These are phyloP conservation scores for Porosira glacialis DNA, from an alignment of 352 stramenopile genomes.

Conservation along the genomic window DNA sequence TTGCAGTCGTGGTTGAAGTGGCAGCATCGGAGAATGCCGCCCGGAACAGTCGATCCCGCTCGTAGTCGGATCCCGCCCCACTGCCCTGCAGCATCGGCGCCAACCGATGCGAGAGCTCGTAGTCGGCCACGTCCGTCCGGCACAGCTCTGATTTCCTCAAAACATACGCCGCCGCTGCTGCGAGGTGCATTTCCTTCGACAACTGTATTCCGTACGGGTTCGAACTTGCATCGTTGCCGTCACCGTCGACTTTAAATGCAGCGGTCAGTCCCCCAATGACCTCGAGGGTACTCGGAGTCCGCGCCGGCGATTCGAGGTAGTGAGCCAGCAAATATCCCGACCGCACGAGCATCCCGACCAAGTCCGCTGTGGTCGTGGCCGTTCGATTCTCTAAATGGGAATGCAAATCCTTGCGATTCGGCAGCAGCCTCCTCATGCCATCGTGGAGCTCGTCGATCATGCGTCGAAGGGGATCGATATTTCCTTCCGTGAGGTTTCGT, in stretches of 20 bases:
- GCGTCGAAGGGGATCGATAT: slow-evolving; percentile 19
- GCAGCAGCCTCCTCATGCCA: slow-evolving; percentile 44
- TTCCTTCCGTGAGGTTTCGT: slow-evolving; percentile 21
- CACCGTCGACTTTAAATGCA: slow-evolving; percentile 3
- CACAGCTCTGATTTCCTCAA: slow-evolving; percentile 56
- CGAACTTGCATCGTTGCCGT: background rate
- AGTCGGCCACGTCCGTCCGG: slow-evolving; percentile 49
- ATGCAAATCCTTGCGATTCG: slow-evolving; percentile 56
- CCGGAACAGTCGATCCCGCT: slow-evolving; percentile 32
- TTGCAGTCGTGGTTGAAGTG: slow-evolving; percentile 11
- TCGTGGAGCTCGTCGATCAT: slow-evolving; percentile 45
- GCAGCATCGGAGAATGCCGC: slow-evolving; percentile 17
- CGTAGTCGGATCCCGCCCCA: slow-evolving; percentile 43
- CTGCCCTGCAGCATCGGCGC: slow-evolving; percentile 32
- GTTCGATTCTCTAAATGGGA: slow-evolving; percentile 40
- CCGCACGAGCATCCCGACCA: slow-evolving; percentile 30
- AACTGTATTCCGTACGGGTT: slow-evolving; percentile 35
- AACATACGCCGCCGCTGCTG: slow-evolving; percentile 45
- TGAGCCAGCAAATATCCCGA: slow-evolving; percentile 38
- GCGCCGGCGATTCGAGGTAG: slow-evolving; percentile 47
- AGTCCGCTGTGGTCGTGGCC: slow-evolving; percentile 8
- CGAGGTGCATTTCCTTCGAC: slow-evolving; percentile 28
- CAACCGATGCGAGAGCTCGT: slow-evolving; percentile 25
- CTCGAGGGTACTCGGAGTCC: slow-evolving; percentile 38
- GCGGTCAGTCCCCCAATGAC: slow-evolving; percentile 28